Evolutionary conservation across 352 stramenopile genomes (phyloP).

Genomic region (Phytophthora constricta): DNA sequence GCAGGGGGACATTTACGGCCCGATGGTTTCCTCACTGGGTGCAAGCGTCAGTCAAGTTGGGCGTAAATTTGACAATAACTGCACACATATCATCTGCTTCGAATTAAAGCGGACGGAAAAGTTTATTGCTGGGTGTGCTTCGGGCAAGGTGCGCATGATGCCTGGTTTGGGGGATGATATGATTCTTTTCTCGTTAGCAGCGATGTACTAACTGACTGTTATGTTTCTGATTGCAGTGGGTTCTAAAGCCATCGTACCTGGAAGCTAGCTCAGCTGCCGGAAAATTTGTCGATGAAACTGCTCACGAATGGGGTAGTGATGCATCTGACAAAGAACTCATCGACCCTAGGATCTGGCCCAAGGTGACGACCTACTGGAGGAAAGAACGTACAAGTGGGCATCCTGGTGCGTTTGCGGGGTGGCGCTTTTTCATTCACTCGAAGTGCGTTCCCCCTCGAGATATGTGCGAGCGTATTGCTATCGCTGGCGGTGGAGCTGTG

Average conservation of each 20-base stretch:
- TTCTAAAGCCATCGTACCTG: constrained; percentile 86
- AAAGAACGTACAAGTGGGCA: constrained; percentile 50
- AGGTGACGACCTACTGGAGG: constrained; percentile 69
- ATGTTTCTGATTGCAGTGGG: constrained; percentile 61
- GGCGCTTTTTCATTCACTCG: constrained; percentile 77
- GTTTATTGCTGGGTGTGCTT: constrained; percentile 81
- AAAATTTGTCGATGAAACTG: constrained; percentile 75
- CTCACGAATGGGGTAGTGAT: constrained; percentile 75
- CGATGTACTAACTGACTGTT: background rate
- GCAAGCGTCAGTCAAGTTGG: constrained; percentile 68
- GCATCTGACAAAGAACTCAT: constrained; percentile 66
- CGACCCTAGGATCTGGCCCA: constrained; percentile 79
- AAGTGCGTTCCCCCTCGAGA: constrained; percentile 76
- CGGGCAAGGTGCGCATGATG: constrained; percentile 80
- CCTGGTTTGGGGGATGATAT: too few relatives aligned
- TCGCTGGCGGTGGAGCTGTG: constrained; percentile 60
- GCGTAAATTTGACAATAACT: constrained; percentile 69
- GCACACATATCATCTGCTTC: constrained; percentile 89
- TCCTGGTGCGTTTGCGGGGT: constrained; percentile 68
- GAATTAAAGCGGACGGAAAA: constrained; percentile 90
- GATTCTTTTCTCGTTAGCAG: too few relatives aligned
- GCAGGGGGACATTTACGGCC: constrained; percentile 76
- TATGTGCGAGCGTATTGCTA: constrained; percentile 84
- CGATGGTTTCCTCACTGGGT: constrained; percentile 73
- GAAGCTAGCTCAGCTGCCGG: constrained; percentile 63